Evolutionary conservation across 2,329 filamentous ascomycete species (phyloP), one percentile per base, ranked within the genome.

Genomic region (Alternaria rosae): DNA sequence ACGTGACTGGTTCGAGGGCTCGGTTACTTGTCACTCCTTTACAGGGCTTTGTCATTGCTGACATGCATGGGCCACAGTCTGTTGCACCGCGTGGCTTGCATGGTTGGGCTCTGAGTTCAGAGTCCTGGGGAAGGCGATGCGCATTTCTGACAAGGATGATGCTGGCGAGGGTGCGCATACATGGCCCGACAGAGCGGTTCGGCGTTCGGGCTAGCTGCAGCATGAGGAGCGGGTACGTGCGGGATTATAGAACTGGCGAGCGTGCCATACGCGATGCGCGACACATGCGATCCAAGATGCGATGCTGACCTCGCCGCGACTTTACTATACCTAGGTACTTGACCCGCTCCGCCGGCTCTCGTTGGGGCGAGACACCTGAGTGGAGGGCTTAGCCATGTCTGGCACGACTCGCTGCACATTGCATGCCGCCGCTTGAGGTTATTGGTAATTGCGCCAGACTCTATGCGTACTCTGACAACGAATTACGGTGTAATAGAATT

Each of bases 71-170:
- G 26, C 25, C 41, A 47, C 42, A n/a, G 48, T 48, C 53, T 57
- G 53, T 60, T 60, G 45, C 51, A 54, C 58, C 55, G 58, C 58
- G 41, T 60, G 58, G 58, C 58, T 50, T 60, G 53, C 58, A 60
- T 60, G 58, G 58, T 60, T 60, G 53, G 58, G 58, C 58, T 57
- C 42, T 54, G 25, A 51, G 17, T 20, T 54, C 42, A 38, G 13
- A 6, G 28, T 25, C 20, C 28, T 38, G 47, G 30, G 47, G 30
- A 51, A 38, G 13, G 30, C 47, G 28, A 51, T 26, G 52, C 57
- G 21, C 41, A 13, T 15, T 28, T 17, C 26, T 15, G 11, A 48
- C 52, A 51, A 42, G 58, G 52, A 26, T 56, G 9, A 47, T 56
- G 43, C 43, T 54, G 28, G 44, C 17, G 13, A 21, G 41, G 11